Evolutionary conservation across 1,284 basidiomycete species (phyloP), one percentile per base, ranked within the genome.

Genomic region (Apiotrichum veenhuisii): DNA sequence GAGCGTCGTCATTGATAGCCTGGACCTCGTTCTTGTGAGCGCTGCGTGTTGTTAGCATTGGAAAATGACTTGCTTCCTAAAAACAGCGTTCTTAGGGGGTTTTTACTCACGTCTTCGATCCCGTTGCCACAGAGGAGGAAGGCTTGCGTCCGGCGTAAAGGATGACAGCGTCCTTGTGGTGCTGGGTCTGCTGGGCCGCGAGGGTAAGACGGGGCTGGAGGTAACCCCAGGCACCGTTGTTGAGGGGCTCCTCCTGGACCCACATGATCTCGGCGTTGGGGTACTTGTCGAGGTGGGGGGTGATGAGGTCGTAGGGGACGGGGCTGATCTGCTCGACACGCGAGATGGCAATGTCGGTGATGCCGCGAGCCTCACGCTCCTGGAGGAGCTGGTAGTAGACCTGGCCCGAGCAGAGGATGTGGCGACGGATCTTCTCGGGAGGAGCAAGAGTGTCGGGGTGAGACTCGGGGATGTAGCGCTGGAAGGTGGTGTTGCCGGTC

Each of bases 311-410:
- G 74, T 98, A 98, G 48, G 96, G 94, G 83, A 98, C 89, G 1
- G 95, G 96, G 41, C 89, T 91, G 55, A 98, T 71, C 79, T 98
- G 95, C 77, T 99, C 96, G 49, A 98, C 76, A 55, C 96, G 83
- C 68, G 90, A 93, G 71, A 98, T 97, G 34, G 88, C 95, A 59
- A 98, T 83, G 71, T 98, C 88, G 67, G 89, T 89, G 80, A 94
- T 87, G 34, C 89, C 89, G 59, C 85, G 85, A 46, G 89, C 87
- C 75, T 94, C 89, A 62, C 93, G 88, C 71, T 92, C 91, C 73
- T 91, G 86, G 36, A 95, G 74, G 46, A 98, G 84, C 37, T 89
- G 84, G 73, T 89, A 86, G 81, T 98, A 98, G 33, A 97, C 90
- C 81, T 98, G 95, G 65, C 95, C 94, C 83, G 67, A 59, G 79